Conservation (phyloP, 805 yeast genomes). For the Candida succiphila region DNA sequence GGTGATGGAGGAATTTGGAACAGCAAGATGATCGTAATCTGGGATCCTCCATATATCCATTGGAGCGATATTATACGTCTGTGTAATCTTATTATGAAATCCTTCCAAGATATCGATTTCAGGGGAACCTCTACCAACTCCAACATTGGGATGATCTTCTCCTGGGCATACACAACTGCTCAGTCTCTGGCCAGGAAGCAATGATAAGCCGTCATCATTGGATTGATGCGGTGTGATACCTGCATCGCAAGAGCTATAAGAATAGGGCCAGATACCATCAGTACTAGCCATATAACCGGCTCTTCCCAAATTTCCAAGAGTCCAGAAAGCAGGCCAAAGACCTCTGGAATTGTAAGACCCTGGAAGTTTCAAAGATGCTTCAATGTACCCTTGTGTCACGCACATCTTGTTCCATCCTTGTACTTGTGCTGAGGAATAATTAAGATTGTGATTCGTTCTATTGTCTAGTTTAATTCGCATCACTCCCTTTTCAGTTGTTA, state of each 20-base stretch:
- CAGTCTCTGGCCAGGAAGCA: slow-evolving; percentile 75
- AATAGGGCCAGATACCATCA: slow-evolving; percentile 93
- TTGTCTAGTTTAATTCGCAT: slow-evolving; percentile 70
- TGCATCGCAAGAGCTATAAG: slow-evolving; percentile 80
- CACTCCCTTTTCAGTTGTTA: slow-evolving; percentile 66
- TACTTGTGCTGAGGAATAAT: slow-evolving; percentile 84
- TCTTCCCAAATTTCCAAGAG: slow-evolving; percentile 86
- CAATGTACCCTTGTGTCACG: slow-evolving; percentile 75
- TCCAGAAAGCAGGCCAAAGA: slow-evolving; percentile 95
- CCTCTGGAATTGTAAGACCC: slow-evolving; percentile 73
- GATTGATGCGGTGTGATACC: slow-evolving; percentile 95
- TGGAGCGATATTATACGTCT: slow-evolving; percentile 89
- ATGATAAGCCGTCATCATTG: slow-evolving; percentile 80
- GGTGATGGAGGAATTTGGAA: slow-evolving; percentile 60
- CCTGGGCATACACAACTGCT: slow-evolving; percentile 72
- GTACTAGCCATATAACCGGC: slow-evolving; percentile 84
- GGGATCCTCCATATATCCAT: slow-evolving; percentile 92
- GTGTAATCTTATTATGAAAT: slow-evolving; percentile 75
- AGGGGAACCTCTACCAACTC: slow-evolving; percentile 90
- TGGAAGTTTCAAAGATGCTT: slow-evolving; percentile 70
- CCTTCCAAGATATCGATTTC: slow-evolving; percentile 92
- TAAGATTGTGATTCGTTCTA: slow-evolving; percentile 63
- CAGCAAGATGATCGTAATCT: slow-evolving; percentile 70
- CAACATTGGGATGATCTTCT: slow-evolving; percentile 81
- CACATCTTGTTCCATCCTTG: slow-evolving; percentile 91